Evolutionary conservation across 2,329 filamentous ascomycete genomes (phyloP).

Genomic region (Byssochlamys sp.): DNA sequence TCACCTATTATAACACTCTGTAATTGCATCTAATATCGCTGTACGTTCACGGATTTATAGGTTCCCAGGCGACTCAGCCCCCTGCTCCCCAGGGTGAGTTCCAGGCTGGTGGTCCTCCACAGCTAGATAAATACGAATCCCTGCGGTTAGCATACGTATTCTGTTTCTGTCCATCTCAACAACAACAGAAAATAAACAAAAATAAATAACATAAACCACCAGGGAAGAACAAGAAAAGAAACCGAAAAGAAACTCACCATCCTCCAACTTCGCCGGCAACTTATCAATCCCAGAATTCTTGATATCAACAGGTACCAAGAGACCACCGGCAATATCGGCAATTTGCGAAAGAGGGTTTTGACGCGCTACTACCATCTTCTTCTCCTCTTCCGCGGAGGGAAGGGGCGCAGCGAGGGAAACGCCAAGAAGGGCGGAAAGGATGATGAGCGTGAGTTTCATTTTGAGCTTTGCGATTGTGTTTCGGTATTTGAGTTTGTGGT

Average conservation of each 20-base stretch:
- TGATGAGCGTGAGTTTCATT: not conserved
- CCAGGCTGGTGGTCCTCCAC: not conserved
- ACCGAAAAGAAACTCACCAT: not conserved
- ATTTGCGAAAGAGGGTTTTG: not conserved
- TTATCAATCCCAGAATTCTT: not conserved
- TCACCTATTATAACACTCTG: not conserved
- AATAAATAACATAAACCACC: not conserved
- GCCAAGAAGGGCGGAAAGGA: not conserved
- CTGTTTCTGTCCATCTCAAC: too few relatives aligned
- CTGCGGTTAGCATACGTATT: too few relatives aligned
- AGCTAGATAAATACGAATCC: not conserved
- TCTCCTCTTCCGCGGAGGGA: not conserved
- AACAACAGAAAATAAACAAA: not conserved
- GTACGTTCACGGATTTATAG: not conserved
- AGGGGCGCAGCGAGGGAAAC: not conserved
- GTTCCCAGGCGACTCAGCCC: not conserved
- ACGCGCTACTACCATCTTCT: not conserved
- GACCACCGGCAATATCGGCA: not conserved
- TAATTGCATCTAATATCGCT: not conserved
- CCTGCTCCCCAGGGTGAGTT: not conserved
- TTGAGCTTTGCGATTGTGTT: not conserved
- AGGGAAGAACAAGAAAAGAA: not conserved
- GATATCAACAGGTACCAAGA: not conserved
- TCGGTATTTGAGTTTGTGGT: too few relatives aligned
- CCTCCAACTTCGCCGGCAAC: not conserved